phyloP scores from a whole-genome alignment of 1,284 basidiomycete species.

The Pseudozyma thailandica region DNA sequence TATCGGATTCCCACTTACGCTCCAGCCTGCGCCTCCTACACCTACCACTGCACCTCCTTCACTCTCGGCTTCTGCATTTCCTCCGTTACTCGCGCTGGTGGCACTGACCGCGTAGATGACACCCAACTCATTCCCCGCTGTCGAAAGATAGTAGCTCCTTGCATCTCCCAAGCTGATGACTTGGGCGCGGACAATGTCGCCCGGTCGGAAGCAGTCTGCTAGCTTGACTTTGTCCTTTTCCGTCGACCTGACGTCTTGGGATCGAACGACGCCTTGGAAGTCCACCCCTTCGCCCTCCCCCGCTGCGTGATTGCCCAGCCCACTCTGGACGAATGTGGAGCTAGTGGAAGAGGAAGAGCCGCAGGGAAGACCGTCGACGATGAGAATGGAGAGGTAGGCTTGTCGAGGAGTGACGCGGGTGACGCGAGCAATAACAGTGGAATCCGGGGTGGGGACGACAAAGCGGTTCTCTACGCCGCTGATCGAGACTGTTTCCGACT shows the following conservation, averaged over 20 bases:
- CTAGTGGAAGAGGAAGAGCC: slow-evolving; percentile 38
- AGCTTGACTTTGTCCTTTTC: slow-evolving; percentile 94
- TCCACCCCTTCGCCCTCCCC: slow-evolving; percentile 69
- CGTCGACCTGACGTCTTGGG: slow-evolving; percentile 81
- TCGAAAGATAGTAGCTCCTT: slow-evolving; percentile 85
- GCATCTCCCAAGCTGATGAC: slow-evolving; percentile 73
- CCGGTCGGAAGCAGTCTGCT: slow-evolving; percentile 91
- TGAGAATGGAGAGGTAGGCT: slow-evolving; percentile 85
- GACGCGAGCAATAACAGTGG: slow-evolving; percentile 76
- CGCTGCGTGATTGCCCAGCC: slow-evolving; percentile 61
- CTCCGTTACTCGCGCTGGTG: slow-evolving; percentile 3
- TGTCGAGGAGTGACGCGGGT: slow-evolving; percentile 87
- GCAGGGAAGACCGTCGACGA: slow-evolving; percentile 85
- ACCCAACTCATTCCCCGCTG: slow-evolving; percentile 91
- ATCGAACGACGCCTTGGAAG: slow-evolving; percentile 89
- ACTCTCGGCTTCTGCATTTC: neutral
- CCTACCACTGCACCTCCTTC: neutral
- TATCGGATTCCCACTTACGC: slow-evolving; percentile 39
- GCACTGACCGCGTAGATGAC: slow-evolving; percentile 71
- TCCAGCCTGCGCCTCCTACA: slow-evolving; percentile 38
- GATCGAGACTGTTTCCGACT: slow-evolving; percentile 15
- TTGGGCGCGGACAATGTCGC: slow-evolving; percentile 90
- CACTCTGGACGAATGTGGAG: slow-evolving; percentile 36
- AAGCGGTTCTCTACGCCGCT: slow-evolving; percentile 45
- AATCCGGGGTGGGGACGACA: slow-evolving; percentile 55